Conservation (phyloP, 352 stramenopile species). For the Globisporangium iwayamae region DNA sequence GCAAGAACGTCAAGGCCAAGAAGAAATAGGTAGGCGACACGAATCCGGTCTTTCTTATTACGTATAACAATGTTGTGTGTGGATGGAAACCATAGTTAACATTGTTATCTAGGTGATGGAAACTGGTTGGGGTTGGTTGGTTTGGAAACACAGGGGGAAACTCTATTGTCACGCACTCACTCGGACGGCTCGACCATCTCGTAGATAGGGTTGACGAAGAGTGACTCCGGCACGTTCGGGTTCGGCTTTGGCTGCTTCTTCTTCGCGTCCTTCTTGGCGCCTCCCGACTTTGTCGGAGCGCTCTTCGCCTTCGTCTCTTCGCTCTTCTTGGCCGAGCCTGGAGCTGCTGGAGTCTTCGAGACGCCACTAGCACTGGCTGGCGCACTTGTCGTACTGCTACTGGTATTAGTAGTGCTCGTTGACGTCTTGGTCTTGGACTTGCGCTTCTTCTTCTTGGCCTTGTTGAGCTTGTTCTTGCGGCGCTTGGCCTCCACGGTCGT, state of each 20-base stretch:
- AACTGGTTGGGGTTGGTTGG: neutral
- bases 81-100: neutral
- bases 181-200: constrained; percentile 17
- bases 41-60: neutral
- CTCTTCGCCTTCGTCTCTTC: neutral
- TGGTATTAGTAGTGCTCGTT: neutral
- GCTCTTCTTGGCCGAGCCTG: neutral
- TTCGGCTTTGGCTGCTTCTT: constrained; percentile 6
- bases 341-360: neutral
- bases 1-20: constrained; percentile 79
- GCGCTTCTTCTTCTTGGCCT: constrained; percentile 63
- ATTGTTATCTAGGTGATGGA: neutral
- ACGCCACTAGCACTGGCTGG: neutral
- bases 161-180: constrained; percentile 10
- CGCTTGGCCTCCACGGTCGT: constrained; percentile 50
- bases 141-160: neutral
- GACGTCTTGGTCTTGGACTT: constrained; percentile 26
- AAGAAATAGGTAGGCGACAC: constrained; percentile 54
- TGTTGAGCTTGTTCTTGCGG: constrained; percentile 50
- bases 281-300: neutral
- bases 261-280: constrained; percentile 29
- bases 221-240: constrained; percentile 18
- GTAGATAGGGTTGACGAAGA: constrained; percentile 22
- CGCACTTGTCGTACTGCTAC: constrained; percentile 6
- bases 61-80: neutral